A percentile compares a stretch with the other conserved stretches of the same genome.
phyloP scores from a whole-genome alignment of 139 green algal species.

The Chlamydomonas sphaeroides region DNA sequence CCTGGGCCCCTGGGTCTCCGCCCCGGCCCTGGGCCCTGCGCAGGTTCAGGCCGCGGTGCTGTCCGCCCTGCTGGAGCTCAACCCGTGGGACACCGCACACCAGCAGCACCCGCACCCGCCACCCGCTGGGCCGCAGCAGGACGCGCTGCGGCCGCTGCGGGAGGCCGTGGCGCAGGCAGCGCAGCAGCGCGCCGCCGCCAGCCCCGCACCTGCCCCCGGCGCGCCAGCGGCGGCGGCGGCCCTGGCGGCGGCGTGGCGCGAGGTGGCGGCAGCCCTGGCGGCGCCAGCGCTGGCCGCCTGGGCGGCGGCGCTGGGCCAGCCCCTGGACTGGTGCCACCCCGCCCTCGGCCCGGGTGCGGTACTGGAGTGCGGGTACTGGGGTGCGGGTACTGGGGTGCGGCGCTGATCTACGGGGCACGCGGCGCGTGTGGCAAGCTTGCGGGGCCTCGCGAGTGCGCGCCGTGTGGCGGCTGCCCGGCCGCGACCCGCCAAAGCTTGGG shows the following conservation, averaged over 20 bases:
- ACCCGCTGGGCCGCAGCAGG: no score
- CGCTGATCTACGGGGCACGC: no score
- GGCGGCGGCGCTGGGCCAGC: background rate
- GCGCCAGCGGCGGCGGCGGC: background rate
- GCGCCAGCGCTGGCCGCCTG: background rate
- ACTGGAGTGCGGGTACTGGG: no score
- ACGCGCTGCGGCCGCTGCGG: background rate
- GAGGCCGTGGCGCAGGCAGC: background rate
- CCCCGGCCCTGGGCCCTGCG: background rate
- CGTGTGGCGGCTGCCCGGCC: no score
- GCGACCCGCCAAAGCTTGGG: no score
- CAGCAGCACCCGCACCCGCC: background rate
- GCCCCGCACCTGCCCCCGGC: background rate
- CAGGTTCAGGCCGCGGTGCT: conserved; percentile 7
- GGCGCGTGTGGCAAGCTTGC: no score
- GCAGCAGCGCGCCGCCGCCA: background rate
- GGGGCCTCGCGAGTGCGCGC: no score
- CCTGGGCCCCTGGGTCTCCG: no score
- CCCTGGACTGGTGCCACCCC: background rate
- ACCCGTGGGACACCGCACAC: no score
- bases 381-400: no score
- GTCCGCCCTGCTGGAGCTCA: conserved; percentile 3
- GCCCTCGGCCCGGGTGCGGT: no score
- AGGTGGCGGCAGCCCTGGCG: background rate
- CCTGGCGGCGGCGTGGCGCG: background rate